These are phyloP conservation scores for Entomortierella parvispora DNA, from an alignment of 192 early-diverging fungal species.

Conservation along the genomic window DNA sequence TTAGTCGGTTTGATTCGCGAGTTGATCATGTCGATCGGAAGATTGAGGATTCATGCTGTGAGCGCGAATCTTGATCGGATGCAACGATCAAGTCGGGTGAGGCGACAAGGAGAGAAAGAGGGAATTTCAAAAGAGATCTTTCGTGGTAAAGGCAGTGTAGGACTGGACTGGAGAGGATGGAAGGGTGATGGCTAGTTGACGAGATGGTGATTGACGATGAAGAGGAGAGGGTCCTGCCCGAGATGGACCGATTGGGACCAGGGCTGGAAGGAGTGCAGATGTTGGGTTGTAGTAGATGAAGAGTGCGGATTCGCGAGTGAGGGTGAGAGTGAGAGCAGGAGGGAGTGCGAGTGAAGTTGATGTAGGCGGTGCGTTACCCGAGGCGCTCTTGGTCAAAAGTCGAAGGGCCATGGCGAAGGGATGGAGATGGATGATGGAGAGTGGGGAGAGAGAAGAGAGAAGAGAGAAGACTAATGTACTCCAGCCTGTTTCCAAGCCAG, in stretches of 20 bases:
- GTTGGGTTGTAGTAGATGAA: not conserved
- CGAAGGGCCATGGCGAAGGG: conserved; percentile 47
- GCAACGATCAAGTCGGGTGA: not conserved
- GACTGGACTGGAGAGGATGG: not conserved
- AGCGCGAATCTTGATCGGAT: not conserved
- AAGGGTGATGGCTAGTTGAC: not conserved
- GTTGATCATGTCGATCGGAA: conserved; percentile 5
- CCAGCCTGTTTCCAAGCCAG: conserved; percentile 10
- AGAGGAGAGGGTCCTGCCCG: not conserved
- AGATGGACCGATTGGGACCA: not conserved
- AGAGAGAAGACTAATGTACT: not conserved
- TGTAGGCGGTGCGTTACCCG: conserved; percentile 31
- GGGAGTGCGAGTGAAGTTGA: not conserved
- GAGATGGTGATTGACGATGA: too few relatives aligned
- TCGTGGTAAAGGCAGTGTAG: not conserved
- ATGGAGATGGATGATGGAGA: conserved; percentile 12
- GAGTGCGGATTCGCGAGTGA: not conserved
- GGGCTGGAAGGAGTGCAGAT: not conserved
- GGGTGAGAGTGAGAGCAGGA: not conserved
- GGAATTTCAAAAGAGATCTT: too few relatives aligned
- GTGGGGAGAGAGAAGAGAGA: conserved; percentile 21
- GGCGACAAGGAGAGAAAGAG: too few relatives aligned
- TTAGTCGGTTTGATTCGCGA: conserved; percentile 1
- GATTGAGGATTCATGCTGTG: not conserved
- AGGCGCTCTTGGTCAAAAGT: conserved; percentile 56